Evolutionary conservation across 306 rosid species (phyloP), one percentile per base, ranked within the genome.

Genomic region (Alnus glutinosa): DNA sequence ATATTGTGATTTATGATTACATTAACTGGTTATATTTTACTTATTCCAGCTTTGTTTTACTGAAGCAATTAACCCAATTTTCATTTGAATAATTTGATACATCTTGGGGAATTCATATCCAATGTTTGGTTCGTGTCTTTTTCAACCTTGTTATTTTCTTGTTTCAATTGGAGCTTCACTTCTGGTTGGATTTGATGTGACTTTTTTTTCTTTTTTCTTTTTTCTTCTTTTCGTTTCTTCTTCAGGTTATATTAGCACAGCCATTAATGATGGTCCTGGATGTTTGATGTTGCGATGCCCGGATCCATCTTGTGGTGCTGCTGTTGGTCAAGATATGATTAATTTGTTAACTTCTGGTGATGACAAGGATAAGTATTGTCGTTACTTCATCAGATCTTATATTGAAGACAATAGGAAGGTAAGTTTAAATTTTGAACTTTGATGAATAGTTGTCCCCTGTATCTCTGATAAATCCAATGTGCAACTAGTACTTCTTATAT

Each of bases 401-500:
- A 88, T 94, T 54, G 98, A 94, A 87, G 96, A 94, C 85, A 94
- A 92, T 54, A 89, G 96, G 81, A 94, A 92, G 97, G 97, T 89
- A 83, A 52, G 12, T 51, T 49, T 75, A 64, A 15, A 52, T 77
- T 72, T 79, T 5, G 42, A 66, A 50, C 70, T 55, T 74, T 15
- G n/a, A 39, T 52, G 2, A 50, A 39, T 71, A 15, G 13, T 76
- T 75, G 14, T 71, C 18, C 30, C 5, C 37, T 74, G 73, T 66
- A 32, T 66, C 18, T 42, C 48, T 76, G 64, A 15, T 30, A 59
- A 52, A n/a, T 44, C 32, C 34, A 34, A 30, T 50, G 15, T 62
- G 59, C 34, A 28, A 67, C 51, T 67, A 67, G 72, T 4, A 14
- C 66, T 67, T 67, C 42, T 39, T n/a, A 44, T 67, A 67, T 42